Conservation (phyloP, 2,329 filamentous ascomycete genomes). For the Seiridium cupressi region DNA sequence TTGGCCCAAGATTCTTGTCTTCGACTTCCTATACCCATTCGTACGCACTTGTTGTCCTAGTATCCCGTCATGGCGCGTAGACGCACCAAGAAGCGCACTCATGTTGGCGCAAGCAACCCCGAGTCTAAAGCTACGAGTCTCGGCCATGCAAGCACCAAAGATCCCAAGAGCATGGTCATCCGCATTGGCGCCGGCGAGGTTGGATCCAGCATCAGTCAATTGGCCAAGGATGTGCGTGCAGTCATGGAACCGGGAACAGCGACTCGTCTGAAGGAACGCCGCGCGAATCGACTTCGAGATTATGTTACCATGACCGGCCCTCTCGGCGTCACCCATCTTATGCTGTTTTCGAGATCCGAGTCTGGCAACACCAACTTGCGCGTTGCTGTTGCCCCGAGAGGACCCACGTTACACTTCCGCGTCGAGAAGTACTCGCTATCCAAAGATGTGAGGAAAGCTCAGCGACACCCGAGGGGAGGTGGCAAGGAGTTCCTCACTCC, state of each 20-base stretch:
- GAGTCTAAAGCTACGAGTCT: conserved; percentile 49
- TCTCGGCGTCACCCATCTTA: conserved; percentile 85
- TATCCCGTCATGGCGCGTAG: conserved; percentile 66
- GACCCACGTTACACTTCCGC: conserved; percentile 90
- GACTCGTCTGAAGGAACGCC: conserved; percentile 81
- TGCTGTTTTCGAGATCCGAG: conserved; percentile 88
- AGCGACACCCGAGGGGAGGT: conserved; percentile 78
- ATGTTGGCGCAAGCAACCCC: conserved; percentile 65
- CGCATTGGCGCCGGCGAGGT: conserved; percentile 93
- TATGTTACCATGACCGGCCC: conserved; percentile 96
- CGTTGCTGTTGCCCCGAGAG: conserved; percentile 81
- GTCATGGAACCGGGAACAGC: conserved; percentile 98
- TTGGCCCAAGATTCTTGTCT: no score
- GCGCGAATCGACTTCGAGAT: conserved; percentile 84
- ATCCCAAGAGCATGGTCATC: conserved; percentile 97
- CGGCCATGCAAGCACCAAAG: conserved; percentile 62
- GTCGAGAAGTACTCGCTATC: conserved; percentile 93
- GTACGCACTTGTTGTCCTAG: neutral
- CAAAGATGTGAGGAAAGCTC: conserved; percentile 82
- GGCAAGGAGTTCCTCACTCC: conserved; percentile 84
- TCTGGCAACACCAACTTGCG: conserved; percentile 91
- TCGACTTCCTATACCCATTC: no score
- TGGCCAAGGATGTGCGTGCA: conserved; percentile 84
- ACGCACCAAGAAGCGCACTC: conserved; percentile 86
- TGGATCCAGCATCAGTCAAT: conserved; percentile 84